phyloP scores from a whole-genome alignment of 2,329 filamentous ascomycete genomes.

The Colletotrichum liaoningense region DNA sequence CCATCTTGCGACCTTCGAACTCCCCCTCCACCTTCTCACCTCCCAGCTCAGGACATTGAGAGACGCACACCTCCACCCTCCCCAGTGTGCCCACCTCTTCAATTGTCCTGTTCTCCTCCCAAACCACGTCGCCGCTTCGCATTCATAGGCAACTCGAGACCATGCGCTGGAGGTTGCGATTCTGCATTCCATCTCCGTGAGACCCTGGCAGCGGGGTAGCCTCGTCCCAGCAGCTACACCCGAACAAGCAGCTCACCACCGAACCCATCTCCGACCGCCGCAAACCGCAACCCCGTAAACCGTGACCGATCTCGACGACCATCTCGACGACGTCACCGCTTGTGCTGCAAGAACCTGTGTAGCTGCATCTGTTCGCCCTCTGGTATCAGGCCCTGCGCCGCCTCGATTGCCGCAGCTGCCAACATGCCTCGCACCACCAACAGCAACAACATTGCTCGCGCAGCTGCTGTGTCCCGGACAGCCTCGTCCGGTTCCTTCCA shows the following conservation, averaged over 20 bases:
- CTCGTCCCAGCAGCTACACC: conserved; percentile 31
- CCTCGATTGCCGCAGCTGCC: background rate
- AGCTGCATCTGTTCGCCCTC: background rate
- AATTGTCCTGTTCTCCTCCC: background rate
- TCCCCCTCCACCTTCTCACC: background rate
- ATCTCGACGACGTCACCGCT: conserved; percentile 27
- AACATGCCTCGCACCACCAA: conserved; percentile 23
- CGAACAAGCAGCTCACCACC: conserved; percentile 29
- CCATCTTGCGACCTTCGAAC: background rate
- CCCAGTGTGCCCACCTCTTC: background rate
- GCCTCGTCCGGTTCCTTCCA: conserved; percentile 61
- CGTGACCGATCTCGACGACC: background rate
- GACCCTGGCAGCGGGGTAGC: conserved; percentile 37
- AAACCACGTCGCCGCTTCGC: background rate
- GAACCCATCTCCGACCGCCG: conserved; percentile 31
- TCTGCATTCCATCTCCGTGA: conserved; percentile 35
- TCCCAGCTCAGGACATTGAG: background rate
- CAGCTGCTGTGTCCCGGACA: conserved; percentile 29
- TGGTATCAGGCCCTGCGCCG: background rate
- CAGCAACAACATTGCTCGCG: conserved; percentile 15
- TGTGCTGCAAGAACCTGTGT: background rate
- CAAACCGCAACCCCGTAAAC: background rate
- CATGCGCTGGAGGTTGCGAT: conserved; percentile 33
- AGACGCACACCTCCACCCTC: background rate
- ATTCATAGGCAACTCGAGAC: conserved; percentile 9